Conservation (phyloP, 192 early-diverging fungal species). For the Rhizophagus prolifer region DNA sequence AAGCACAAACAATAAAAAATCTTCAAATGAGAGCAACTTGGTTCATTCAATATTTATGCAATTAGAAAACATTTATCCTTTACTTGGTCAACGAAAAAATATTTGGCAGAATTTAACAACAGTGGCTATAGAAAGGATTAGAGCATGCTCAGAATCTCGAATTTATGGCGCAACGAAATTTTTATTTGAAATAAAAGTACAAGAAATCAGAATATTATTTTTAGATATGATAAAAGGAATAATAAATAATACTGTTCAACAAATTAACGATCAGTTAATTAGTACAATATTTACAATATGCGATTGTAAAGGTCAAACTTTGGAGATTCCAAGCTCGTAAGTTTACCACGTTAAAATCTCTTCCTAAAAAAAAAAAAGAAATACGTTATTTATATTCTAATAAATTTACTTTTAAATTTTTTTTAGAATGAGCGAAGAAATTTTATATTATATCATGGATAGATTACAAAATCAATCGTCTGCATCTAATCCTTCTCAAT, state of each 20-base stretch:
- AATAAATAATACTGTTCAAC: neutral
- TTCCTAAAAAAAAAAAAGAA: no score
- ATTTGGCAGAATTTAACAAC: neutral
- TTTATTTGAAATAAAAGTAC: neutral
- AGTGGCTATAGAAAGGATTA: neutral
- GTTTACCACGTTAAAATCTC: neutral
- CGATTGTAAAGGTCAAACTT: neutral
- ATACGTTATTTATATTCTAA: no score
- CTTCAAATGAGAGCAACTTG: neutral
- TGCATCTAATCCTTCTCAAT: neutral
- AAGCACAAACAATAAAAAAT: neutral
- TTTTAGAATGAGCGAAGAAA: conserved; percentile 5
- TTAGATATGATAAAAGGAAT: neutral
- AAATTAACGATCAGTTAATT: neutral
- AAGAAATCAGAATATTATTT: neutral
- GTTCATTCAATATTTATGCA: neutral
- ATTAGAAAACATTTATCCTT: neutral
- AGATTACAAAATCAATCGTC: neutral
- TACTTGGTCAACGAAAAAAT: neutral
- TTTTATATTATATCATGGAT: conserved; percentile 2
- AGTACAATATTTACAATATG: neutral
- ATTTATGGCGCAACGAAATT: neutral
- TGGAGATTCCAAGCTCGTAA: neutral
- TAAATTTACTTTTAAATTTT: neutral
- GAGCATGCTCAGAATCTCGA: neutral